A percentile compares a stretch with the other conserved stretches of the same genome.
phyloP scores from a whole-genome alignment of 257 asterid genomes.

The Rhazya stricta region DNA sequence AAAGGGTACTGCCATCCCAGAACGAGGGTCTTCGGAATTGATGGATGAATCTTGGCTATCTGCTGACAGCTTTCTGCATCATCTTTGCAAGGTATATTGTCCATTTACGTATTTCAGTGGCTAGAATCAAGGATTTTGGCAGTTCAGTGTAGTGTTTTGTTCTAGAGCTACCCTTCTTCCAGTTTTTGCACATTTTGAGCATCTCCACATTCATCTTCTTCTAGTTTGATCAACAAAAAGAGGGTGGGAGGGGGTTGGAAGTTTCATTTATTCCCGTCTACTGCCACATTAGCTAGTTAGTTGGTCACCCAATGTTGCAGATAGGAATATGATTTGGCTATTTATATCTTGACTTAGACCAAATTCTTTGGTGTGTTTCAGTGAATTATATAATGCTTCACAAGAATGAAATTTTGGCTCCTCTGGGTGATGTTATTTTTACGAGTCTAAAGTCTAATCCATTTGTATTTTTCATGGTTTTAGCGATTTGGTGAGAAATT shows the following conservation, averaged over 20 bases:
- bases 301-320: background rate
- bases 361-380: background rate
- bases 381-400: background rate
- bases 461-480: background rate
- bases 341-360: background rate
- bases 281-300: background rate
- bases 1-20: conserved; percentile 30
- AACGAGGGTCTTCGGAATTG: conserved; percentile 45
- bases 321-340: background rate
- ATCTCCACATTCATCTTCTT: background rate
- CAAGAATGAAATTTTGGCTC: background rate
- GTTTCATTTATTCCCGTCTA: background rate
- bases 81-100: conserved; percentile 66
- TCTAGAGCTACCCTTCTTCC: background rate
- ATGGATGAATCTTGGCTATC: conserved; percentile 88
- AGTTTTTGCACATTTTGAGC: background rate
- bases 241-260: background rate
- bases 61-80: conserved; percentile 79
- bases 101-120: background rate
- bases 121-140: background rate
- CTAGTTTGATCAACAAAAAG: background rate
- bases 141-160: background rate
- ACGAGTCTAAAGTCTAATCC: background rate
- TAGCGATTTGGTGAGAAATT: background rate
- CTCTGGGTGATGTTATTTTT: background rate